Evolutionary conservation across 176 grass and related monocot genomes (phyloP).

Genomic region (Hyparrhenia diplandra): DNA sequence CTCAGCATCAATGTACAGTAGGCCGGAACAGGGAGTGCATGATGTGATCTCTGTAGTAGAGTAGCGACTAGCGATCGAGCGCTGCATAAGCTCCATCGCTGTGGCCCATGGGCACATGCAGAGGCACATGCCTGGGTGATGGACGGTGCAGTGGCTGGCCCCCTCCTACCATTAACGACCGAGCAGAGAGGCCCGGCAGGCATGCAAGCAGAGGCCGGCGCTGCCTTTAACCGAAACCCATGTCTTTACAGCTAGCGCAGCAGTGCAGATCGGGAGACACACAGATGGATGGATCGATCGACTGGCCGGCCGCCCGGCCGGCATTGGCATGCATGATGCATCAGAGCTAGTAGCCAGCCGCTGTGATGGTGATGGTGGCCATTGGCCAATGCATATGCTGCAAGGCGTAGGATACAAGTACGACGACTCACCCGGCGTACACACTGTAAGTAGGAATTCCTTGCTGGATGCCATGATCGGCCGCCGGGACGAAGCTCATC

Average conservation of each 20-base stretch:
- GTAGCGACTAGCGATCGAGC: too few species aligned
- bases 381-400: too few species aligned
- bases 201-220: constrained; percentile 17
- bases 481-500: too few species aligned
- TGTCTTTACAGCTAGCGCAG: constrained; percentile 54
- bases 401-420: neutral
- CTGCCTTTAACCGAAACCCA: constrained; percentile 34
- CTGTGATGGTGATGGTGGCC: neutral
- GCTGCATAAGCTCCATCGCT: neutral
- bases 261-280: constrained; percentile 1
- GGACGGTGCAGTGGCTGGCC: constrained; percentile 52
- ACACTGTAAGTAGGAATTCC: constrained; percentile 41
- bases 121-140: constrained; percentile 35
- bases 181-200: constrained; percentile 8
- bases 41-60: neutral
- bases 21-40: neutral
- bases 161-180: constrained; percentile 47
- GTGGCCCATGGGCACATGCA: constrained; percentile 33
- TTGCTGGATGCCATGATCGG: constrained; percentile 46
- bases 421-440: constrained; percentile 1
- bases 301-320: neutral
- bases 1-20: neutral
- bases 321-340: neutral
- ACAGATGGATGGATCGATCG: neutral
- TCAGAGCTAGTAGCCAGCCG: neutral